phyloP scores from a whole-genome alignment of 768 basidiomycete genomes.

The Agaricus subrufescens region DNA sequence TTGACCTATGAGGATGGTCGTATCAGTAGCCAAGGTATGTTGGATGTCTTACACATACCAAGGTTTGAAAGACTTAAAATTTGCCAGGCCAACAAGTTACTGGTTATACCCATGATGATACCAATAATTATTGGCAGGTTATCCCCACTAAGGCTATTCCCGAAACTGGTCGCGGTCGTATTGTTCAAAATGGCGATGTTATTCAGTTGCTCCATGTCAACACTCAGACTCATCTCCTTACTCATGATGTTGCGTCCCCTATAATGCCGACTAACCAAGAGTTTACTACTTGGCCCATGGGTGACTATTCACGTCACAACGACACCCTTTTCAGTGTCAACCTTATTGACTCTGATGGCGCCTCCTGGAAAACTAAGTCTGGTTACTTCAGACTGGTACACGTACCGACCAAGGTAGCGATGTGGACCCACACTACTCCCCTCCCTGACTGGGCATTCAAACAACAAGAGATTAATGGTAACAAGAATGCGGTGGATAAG shows the following conservation, averaged over 20 bases:
- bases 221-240: constrained; percentile 79
- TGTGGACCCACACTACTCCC: constrained; percentile 87
- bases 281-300: constrained; percentile 88
- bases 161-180: constrained; percentile 87
- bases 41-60: background rate
- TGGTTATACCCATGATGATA: constrained; percentile 90
- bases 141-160: constrained; percentile 94
- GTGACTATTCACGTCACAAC: constrained; percentile 72
- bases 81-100: constrained; percentile 87
- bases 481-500: constrained; percentile 84
- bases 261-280: constrained; percentile 98
- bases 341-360: constrained; percentile 65
- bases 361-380: constrained; percentile 90
- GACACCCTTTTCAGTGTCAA: constrained; percentile 86
- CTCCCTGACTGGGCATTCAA: constrained; percentile 97
- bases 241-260: constrained; percentile 96
- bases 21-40: constrained; percentile 82
- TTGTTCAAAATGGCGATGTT: constrained; percentile 86
- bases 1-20: constrained; percentile 94
- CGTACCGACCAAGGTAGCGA: constrained; percentile 81
- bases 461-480: constrained; percentile 97
- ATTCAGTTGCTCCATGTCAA: constrained; percentile 86
- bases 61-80: constrained; percentile 2
- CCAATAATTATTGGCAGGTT: constrained; percentile 95
- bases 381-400: constrained; percentile 91